Evolutionary conservation across 345 rosid species (phyloP).

Genomic region (Gossypium australe): DNA sequence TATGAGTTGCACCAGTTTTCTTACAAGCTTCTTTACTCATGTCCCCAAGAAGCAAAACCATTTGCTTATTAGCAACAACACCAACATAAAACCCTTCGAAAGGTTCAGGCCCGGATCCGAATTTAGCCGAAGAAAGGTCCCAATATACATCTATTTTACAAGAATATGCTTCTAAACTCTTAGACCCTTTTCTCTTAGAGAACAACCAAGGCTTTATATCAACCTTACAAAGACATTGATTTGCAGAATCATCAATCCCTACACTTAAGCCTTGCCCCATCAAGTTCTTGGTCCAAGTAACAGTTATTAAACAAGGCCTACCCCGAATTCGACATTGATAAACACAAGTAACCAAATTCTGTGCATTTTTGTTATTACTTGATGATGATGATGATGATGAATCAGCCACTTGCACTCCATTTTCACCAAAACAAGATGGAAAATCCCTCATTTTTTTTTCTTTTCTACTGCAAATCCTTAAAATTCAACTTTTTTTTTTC

Average conservation of each 20-base stretch:
- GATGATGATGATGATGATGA: conserved; percentile 76
- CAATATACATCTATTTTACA: conserved; percentile 63
- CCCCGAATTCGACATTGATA: conserved; percentile 68
- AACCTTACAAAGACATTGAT: conserved; percentile 78
- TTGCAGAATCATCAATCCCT: conserved; percentile 67
- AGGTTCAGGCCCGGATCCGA: conserved; percentile 90
- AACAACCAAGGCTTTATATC: conserved; percentile 95
- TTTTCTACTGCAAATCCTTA: conserved; percentile 14
- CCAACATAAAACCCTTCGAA: conserved; percentile 72
- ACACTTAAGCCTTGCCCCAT: conserved; percentile 88
- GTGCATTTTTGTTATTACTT: conserved; percentile 49
- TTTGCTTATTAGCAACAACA: conserved; percentile 66
- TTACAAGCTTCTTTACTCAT: conserved; percentile 83
- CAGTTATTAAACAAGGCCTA: conserved; percentile 61
- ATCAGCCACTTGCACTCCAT: conserved; percentile 81
- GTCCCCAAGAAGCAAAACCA: conserved; percentile 82
- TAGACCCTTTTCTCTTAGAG: conserved; percentile 87
- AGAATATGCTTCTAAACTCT: conserved; percentile 67
- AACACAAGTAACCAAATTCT: conserved; percentile 67
- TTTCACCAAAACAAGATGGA: conserved; percentile 94
- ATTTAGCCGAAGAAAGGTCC: conserved; percentile 83
- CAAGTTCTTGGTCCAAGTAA: conserved; percentile 82
- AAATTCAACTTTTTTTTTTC: conserved; percentile 13
- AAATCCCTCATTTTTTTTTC: conserved; percentile 73
- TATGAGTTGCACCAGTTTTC: conserved; percentile 45